Evolutionary conservation across 129 eudicot species (phyloP).

Genomic region (Silybum marianum): DNA sequence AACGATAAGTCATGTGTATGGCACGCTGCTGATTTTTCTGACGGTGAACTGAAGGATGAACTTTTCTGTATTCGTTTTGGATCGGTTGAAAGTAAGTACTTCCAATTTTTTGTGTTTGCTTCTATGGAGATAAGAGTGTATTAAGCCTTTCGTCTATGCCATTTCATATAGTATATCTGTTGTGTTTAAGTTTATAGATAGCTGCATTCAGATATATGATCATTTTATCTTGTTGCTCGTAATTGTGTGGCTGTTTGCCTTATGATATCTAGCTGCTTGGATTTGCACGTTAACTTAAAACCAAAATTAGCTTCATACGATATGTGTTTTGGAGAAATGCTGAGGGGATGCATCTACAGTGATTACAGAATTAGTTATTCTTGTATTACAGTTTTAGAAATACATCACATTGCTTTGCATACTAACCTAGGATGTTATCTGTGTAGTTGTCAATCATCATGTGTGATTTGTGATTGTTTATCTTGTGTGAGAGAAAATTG

Average conservation of each 20-base stretch:
- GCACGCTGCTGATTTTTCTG: slow-evolving; percentile 62
- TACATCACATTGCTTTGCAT: background rate
- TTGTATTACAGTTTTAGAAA: background rate
- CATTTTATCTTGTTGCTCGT: background rate
- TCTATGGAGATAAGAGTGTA: background rate
- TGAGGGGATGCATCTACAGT: background rate
- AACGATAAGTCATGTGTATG: slow-evolving; percentile 62
- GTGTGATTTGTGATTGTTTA: background rate
- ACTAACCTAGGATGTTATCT: background rate
- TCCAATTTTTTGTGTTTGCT: background rate
- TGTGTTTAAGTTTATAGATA: background rate
- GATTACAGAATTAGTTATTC: background rate
- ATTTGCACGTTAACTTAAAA: background rate
- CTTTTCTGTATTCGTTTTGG: slow-evolving; percentile 60
- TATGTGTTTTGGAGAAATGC: background rate
- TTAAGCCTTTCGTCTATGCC: background rate
- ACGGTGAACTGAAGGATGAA: slow-evolving; percentile 69
- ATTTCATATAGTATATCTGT: background rate
- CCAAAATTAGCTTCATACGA: background rate
- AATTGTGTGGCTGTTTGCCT: background rate
- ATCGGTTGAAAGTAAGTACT: slow-evolving; percentile 59
- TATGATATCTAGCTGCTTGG: background rate
- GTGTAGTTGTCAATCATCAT: background rate
- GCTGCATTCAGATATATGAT: background rate
- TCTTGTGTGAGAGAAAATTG: background rate